Base-by-base conservation (phyloP, 2,329 filamentous ascomycete species). In the Pyrenochaeta sp. region DNA sequence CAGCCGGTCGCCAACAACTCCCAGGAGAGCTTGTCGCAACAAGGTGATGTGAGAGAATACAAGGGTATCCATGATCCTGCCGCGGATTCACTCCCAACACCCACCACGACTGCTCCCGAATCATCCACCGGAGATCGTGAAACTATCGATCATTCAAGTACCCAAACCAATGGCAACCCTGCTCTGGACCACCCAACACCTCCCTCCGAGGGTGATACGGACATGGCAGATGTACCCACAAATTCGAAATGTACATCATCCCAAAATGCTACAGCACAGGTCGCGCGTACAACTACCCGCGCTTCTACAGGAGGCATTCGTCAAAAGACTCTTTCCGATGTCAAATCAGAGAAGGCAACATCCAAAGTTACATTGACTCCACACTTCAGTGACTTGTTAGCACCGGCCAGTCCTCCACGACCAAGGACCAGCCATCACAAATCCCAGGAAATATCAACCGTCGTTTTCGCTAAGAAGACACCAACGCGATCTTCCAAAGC, bases 291-390 rank as follows among this genome's bases (percentile, higher is more conserved):
- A 73, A 86, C 84, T 8, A 89, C 86, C 1, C 74, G 86, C 55
- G 84, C 88, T 15, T 84, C 85, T 3, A 88, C 87, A 7, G 87
- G 86, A 28, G 83, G 85, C 3, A 83, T 89, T 56, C 79, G 83
- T 48, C 83, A 87, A 38, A 90, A 89, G 61, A 88, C 86, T 4
- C 85, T 89, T 4, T 86, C 83, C 13, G 87, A 90, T 65, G 88
- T 89, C 28, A 75, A 89, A 5, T 85, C 83, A 38, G 84, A 83
- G 46, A 79, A 77, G 13, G 77, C 81, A 28, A 64, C 65, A 27
- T 51, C 66, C 67, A 51, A 78, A 72, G 15, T 75, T 72, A 41
- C 75, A 72, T 50, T 79, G 13, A 69, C 67, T 5, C 65, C 68
- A 13, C 62, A 52, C 23, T 65, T 64, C 34, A 60, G 61, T 51